phyloP scores from a whole-genome alignment of 768 basidiomycete species.

The Thelephora aurantiotincta region DNA sequence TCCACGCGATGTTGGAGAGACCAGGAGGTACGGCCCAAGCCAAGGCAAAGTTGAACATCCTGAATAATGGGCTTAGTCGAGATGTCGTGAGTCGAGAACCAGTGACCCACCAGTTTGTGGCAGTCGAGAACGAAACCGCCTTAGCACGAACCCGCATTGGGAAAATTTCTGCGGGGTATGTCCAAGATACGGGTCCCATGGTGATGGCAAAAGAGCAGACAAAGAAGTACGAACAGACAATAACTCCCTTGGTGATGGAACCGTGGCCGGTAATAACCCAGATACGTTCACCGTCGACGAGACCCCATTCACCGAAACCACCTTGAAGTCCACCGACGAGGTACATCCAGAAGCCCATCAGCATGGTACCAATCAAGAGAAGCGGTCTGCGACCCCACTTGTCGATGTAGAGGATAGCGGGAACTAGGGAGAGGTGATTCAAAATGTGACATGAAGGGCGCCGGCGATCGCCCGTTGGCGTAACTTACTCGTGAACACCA shows the following conservation, averaged over 20 bases:
- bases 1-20: slow-evolving; percentile 52
- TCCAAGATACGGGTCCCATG: slow-evolving; percentile 53
- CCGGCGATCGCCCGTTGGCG: slow-evolving; percentile 3
- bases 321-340: slow-evolving; percentile 69
- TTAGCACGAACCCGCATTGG: slow-evolving; percentile 57
- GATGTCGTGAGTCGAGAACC: slow-evolving; percentile 2
- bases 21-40: slow-evolving; percentile 67
- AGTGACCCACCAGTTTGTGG: slow-evolving; percentile 12
- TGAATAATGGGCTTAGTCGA: slow-evolving; percentile 21
- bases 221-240: slow-evolving; percentile 66
- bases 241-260: slow-evolving; percentile 50
- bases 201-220: slow-evolving; percentile 64
- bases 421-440: slow-evolving; percentile 12
- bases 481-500: slow-evolving; percentile 20
- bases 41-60: slow-evolving; percentile 62
- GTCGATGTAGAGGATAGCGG: slow-evolving; percentile 52
- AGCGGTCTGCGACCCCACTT: slow-evolving; percentile 71
- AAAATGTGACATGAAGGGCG: neutral
- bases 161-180: slow-evolving; percentile 59
- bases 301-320: slow-evolving; percentile 49
- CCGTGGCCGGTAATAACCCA: slow-evolving; percentile 49
- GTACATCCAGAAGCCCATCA: slow-evolving; percentile 68
- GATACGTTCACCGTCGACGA: slow-evolving; percentile 25
- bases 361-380: slow-evolving; percentile 44
- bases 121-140: slow-evolving; percentile 32